phyloP scores from a whole-genome alignment of 1,284 basidiomycete species.

The Cryptococcus sp. region DNA sequence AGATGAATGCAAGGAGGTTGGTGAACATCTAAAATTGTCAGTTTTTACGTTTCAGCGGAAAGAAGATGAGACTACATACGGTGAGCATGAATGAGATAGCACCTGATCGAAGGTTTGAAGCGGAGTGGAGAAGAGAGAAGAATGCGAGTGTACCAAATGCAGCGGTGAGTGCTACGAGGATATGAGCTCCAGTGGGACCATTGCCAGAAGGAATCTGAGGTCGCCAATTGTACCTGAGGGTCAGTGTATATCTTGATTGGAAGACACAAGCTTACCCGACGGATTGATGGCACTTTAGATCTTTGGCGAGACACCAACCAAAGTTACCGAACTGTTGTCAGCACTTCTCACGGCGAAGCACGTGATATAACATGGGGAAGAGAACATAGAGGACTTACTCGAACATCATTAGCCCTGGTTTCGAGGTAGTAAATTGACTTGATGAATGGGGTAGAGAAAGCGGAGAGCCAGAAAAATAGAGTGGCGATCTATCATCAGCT shows the following conservation, averaged over 20 bases:
- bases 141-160: constrained; percentile 29
- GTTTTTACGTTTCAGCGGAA: constrained; percentile 2
- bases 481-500: constrained; percentile 19
- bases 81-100: constrained; percentile 22
- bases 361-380: too few relatives aligned
- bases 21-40: constrained; percentile 21
- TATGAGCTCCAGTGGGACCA: constrained; percentile 29
- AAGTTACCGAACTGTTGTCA: constrained; percentile 31
- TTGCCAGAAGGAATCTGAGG: constrained; percentile 22
- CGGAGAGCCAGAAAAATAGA: constrained; percentile 39
- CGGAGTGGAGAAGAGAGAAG: constrained; percentile 20
- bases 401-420: constrained; percentile 19
- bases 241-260: not conserved
- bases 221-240: constrained; percentile 21
- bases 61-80: constrained; percentile 19
- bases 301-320: constrained; percentile 21
- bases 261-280: constrained; percentile 24
- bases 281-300: constrained; percentile 11
- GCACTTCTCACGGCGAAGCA: too few relatives aligned
- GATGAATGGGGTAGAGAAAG: constrained; percentile 34
- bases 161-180: constrained; percentile 38
- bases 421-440: constrained; percentile 32
- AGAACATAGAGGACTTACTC: constrained; percentile 12
- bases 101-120: constrained; percentile 19
- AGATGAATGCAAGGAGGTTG: constrained; percentile 26